Evolutionary conservation across 106 monocot species (phyloP).

Genomic region (Dendrobium nobile): DNA sequence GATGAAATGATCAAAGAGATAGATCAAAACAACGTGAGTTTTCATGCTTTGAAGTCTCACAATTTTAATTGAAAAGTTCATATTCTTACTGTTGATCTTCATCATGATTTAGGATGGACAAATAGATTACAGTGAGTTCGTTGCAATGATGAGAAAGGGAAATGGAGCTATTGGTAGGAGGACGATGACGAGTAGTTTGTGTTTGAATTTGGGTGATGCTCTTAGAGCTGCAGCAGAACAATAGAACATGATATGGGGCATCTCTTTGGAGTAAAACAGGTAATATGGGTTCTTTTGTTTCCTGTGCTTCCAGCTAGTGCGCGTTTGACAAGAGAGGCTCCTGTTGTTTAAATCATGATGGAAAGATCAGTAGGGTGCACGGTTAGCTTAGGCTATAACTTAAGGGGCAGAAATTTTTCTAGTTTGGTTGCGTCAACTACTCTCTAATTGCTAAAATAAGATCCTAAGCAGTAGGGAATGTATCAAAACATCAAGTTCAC

Average conservation of each 20-base stretch:
- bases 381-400: background rate
- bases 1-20: constrained; percentile 91
- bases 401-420: background rate
- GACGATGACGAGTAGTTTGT: constrained; percentile 27
- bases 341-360: background rate
- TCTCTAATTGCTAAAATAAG: background rate
- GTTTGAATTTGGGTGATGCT: constrained; percentile 26
- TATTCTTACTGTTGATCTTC: background rate
- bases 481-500: background rate
- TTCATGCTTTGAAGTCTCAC: background rate
- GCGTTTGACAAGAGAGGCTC: background rate
- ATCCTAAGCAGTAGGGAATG: background rate
- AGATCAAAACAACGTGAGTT: constrained; percentile 70
- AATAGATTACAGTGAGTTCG: constrained; percentile 50
- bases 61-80: background rate
- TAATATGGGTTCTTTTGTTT: background rate
- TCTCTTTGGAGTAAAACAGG: background rate
- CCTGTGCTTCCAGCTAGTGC: background rate
- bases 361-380: background rate
- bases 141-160: constrained; percentile 61
- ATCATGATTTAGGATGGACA: constrained; percentile 41
- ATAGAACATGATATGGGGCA: background rate
- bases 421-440: background rate
- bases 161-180: constrained; percentile 39
- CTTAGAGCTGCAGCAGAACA: constrained; percentile 18